Conservation (phyloP, 768 basidiomycete species). For the Amylocystis lapponica region DNA sequence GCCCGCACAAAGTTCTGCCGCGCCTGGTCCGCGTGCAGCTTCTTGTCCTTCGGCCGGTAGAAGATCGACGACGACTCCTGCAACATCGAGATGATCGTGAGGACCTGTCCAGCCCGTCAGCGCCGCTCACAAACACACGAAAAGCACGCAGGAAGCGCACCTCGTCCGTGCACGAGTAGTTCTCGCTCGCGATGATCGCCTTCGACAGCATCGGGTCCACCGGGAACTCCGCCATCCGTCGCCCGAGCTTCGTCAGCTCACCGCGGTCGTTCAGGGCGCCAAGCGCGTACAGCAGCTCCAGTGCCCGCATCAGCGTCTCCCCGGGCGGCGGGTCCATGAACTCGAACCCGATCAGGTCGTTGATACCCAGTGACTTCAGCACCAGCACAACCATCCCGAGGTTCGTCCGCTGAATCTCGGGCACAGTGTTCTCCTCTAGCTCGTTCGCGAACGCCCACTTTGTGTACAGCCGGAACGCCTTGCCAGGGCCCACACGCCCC, state of each 20-base stretch:
- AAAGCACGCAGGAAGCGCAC: slow-evolving; percentile 36
- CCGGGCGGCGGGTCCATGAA: slow-evolving; percentile 98
- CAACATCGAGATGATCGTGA: slow-evolving; percentile 97
- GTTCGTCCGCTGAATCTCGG: slow-evolving; percentile 99
- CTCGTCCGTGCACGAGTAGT: slow-evolving; percentile 93
- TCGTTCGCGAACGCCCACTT: slow-evolving; percentile 98
- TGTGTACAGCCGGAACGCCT: slow-evolving; percentile 97
- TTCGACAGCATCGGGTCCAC: slow-evolving; percentile 98
- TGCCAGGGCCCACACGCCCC: slow-evolving; percentile 96
- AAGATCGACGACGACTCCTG: slow-evolving; percentile 93
- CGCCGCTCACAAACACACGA: not conserved
- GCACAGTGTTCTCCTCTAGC: slow-evolving; percentile 93
- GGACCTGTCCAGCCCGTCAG: slow-evolving; percentile 45
- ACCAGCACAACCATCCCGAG: slow-evolving; percentile 92
- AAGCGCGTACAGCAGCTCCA: slow-evolving; percentile 91
- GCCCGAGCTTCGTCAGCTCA: slow-evolving; percentile 93
- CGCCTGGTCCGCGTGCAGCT: slow-evolving; percentile 94
- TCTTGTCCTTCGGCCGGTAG: slow-evolving; percentile 98
- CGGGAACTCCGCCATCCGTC: slow-evolving; percentile 98
- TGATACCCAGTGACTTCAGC: slow-evolving; percentile 96
- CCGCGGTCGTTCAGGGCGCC: slow-evolving; percentile 96
- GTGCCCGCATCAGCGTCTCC: slow-evolving; percentile 92
- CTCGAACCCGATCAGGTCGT: slow-evolving; percentile 96
- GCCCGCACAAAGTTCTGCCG: slow-evolving; percentile 94
- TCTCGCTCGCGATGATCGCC: slow-evolving; percentile 92